Percentiles rank a stretch among this genome's conserved stretches.
Evolutionary conservation across 768 basidiomycete species (phyloP).

Genomic region (Plicaturopsis crispa): DNA sequence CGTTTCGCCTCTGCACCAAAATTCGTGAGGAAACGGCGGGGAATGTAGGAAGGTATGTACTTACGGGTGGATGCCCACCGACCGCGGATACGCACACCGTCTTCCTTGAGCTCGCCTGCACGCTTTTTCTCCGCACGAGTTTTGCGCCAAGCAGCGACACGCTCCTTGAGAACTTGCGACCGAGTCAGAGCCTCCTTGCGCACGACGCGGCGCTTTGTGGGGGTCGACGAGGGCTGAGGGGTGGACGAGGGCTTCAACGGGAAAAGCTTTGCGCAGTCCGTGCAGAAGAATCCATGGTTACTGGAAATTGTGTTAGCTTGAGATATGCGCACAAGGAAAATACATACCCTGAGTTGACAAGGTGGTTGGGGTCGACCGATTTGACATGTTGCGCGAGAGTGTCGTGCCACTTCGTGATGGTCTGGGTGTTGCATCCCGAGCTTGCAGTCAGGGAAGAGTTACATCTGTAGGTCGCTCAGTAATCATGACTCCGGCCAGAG

Average conservation of each 20-base stretch:
- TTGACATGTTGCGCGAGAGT: conserved; percentile 36
- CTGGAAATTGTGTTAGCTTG: too few species aligned
- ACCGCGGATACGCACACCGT: conserved; percentile 47
- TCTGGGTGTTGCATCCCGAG: conserved; percentile 36
- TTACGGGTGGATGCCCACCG: conserved; percentile 51
- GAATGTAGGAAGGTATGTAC: conserved; percentile 9
- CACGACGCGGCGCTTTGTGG: conserved; percentile 29
- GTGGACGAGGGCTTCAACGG: conserved; percentile 29
- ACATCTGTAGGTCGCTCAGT: conserved; percentile 30
- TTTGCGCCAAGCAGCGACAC: conserved; percentile 40
- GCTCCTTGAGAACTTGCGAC: conserved; percentile 37
- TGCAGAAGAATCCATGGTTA: conserved; percentile 51
- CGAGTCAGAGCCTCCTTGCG: conserved; percentile 35
- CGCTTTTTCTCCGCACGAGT: conserved; percentile 27
- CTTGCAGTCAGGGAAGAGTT: conserved; percentile 43
- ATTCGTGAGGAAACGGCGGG: conserved; percentile 4
- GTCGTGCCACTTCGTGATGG: conserved; percentile 52
- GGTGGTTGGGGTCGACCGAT: conserved; percentile 51
- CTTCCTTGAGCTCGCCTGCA: conserved; percentile 21
- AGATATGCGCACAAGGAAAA: background rate
- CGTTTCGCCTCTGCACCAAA: conserved; percentile 34
- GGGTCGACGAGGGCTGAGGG: conserved; percentile 31
- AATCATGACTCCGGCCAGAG: background rate
- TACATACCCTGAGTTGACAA: conserved; percentile 54
- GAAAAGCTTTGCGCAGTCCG: conserved; percentile 49